Conservation (phyloP, 305 asterid genomes). For the Fraxinus albicans region DNA sequence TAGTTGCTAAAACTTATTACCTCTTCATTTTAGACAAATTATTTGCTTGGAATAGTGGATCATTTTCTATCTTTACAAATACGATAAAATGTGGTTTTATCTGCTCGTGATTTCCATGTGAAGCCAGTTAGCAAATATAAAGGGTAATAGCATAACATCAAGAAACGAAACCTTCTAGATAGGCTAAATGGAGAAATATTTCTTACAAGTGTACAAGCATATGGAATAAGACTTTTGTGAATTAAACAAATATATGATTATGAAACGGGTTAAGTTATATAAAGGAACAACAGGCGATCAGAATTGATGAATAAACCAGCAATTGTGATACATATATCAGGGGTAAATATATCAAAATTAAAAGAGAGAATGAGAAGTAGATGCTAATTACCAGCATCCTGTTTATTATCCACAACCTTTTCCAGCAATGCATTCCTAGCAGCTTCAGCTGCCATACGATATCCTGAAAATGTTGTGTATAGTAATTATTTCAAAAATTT, state of each 20-base stretch:
- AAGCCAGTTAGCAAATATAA: background rate
- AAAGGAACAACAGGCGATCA: background rate
- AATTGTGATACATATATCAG: background rate
- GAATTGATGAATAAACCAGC: background rate
- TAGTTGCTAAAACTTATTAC: background rate
- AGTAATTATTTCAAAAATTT: background rate
- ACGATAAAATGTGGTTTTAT: background rate
- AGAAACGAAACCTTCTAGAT: background rate
- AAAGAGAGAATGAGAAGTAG: slow-evolving; percentile 3
- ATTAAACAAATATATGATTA: background rate
- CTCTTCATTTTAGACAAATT: background rate
- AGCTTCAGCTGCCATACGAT: slow-evolving; percentile 90
- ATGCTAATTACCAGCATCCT: slow-evolving; percentile 59
- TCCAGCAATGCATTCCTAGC: slow-evolving; percentile 75
- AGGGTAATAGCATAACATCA: background rate
- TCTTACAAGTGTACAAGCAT: background rate
- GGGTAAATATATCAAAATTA: background rate
- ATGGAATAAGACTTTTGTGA: background rate
- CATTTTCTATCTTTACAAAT: background rate
- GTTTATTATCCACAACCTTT: slow-evolving; percentile 77
- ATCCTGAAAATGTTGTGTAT: slow-evolving; percentile 43
- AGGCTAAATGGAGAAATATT: background rate
- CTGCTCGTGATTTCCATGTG: background rate
- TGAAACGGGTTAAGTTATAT: background rate
- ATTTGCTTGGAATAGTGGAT: background rate